Percentiles rank a stretch among this genome's conserved stretches.
Conservation (phyloP, 108 stramenopile species). For the Cyclotella sp. region DNA sequence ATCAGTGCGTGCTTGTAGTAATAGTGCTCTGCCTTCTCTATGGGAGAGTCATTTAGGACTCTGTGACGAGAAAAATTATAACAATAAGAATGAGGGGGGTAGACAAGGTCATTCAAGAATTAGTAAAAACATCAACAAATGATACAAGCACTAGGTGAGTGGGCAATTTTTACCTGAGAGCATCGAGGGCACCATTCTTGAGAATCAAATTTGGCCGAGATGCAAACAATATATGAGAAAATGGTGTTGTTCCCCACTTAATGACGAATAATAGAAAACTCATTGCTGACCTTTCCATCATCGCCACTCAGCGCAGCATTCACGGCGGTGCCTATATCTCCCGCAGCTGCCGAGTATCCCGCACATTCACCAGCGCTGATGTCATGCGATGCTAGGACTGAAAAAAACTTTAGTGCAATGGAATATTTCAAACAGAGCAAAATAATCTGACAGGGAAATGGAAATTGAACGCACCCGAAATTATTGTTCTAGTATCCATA, state of each 20-base stretch:
- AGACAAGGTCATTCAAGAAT: neutral
- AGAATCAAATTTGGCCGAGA: neutral
- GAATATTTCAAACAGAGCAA: slow-evolving; percentile 67
- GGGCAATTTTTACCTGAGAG: slow-evolving; percentile 44
- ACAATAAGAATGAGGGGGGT: neutral
- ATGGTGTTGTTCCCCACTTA: neutral
- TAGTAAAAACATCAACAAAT: neutral
- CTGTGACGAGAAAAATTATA: neutral
- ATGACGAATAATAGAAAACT: neutral
- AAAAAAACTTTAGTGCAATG: slow-evolving; percentile 78
- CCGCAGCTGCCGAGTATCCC: slow-evolving; percentile 70
- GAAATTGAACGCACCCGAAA: neutral
- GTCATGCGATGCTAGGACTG: slow-evolving; percentile 79
- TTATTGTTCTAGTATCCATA: slow-evolving; percentile 82
- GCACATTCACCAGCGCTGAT: slow-evolving; percentile 82
- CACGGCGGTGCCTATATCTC: slow-evolving; percentile 78
- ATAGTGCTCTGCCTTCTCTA: slow-evolving; percentile 81
- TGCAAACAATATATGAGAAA: neutral
- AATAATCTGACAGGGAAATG: slow-evolving; percentile 15
- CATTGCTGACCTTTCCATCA: slow-evolving; percentile 51
- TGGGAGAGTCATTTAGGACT: slow-evolving; percentile 73
- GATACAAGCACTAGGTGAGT: neutral
- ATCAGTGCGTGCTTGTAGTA: slow-evolving; percentile 80
- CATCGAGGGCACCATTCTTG: slow-evolving; percentile 72
- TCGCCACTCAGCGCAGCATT: slow-evolving; percentile 72